Conservation (phyloP, 768 basidiomycete genomes). For the Amanita molliuscula region DNA sequence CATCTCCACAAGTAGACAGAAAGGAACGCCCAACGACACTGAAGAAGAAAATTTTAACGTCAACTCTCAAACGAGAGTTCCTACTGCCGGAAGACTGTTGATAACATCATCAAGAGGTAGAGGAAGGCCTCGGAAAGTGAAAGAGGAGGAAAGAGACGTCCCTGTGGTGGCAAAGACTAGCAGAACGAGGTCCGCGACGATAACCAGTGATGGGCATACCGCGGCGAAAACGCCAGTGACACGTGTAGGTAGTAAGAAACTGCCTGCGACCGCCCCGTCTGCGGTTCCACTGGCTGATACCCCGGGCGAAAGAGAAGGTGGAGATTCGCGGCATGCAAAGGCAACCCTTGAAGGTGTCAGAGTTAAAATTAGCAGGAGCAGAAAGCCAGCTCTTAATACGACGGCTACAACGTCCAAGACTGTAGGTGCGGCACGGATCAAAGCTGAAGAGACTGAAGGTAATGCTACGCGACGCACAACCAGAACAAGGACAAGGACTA, state of each 20-base stretch:
- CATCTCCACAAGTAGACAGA: not conserved
- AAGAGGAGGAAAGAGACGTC: slow-evolving; percentile 1
- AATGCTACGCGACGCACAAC: not conserved
- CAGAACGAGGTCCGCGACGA: not conserved
- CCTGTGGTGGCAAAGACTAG: not conserved
- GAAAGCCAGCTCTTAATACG: not conserved
- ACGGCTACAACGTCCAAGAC: not conserved
- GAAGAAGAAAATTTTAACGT: not conserved
- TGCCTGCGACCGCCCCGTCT: slow-evolving; percentile 5
- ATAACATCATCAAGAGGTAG: not conserved
- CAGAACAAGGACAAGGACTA: slow-evolving; percentile 3
- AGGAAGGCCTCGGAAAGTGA: slow-evolving; percentile 1
- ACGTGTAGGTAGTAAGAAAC: not conserved
- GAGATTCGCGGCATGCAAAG: not conserved
- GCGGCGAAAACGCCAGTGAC: slow-evolving; percentile 1
- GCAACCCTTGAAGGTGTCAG: not conserved
- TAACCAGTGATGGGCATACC: not conserved
- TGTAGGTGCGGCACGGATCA: not conserved
- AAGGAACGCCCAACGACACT: not conserved
- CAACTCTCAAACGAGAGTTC: not conserved
- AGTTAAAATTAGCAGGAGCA: slow-evolving; percentile 1
- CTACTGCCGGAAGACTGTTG: not conserved
- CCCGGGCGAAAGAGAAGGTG: not conserved
- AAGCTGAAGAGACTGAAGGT: not conserved
- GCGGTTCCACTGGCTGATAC: not conserved